These are phyloP conservation scores for Backusella australiensis DNA, from an alignment of 192 early-diverging fungal genomes.

Conservation along the genomic window DNA sequence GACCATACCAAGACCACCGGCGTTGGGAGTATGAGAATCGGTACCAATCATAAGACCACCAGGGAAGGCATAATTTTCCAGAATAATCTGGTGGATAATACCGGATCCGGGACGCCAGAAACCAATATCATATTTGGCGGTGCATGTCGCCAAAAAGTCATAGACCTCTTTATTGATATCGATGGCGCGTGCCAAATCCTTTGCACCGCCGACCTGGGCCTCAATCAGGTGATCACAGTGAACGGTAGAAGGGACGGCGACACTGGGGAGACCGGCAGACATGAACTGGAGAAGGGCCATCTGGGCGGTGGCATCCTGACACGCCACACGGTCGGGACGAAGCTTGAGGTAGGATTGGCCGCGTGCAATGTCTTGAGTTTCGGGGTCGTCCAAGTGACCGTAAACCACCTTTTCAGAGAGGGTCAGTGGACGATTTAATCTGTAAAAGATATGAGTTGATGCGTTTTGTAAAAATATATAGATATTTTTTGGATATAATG, in stretches of 20 bases:
- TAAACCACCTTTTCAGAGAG: slow-evolving; percentile 98
- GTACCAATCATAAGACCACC: slow-evolving; percentile 97
- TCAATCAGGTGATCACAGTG: slow-evolving; percentile 99
- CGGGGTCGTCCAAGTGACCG: slow-evolving; percentile 94
- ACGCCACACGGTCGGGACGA: slow-evolving; percentile 97
- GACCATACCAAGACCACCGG: slow-evolving; percentile 94
- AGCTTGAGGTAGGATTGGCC: slow-evolving; percentile 92
- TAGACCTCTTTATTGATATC: slow-evolving; percentile 94
- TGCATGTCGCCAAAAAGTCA: slow-evolving; percentile 79
- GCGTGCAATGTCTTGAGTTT: slow-evolving; percentile 91
- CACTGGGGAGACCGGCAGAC: slow-evolving; percentile 83
- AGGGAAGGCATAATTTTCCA: slow-evolving; percentile 98
- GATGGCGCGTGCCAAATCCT: slow-evolving; percentile 80
- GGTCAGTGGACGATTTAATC: slow-evolving; percentile 87
- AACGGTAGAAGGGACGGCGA: slow-evolving; percentile 89
- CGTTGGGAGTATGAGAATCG: slow-evolving; percentile 98
- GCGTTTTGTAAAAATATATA: no score
- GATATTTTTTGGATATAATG: no score
- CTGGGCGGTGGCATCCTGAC: slow-evolving; percentile 98
- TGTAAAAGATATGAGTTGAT: slow-evolving; percentile 21
- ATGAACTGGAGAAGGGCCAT: slow-evolving; percentile 98
- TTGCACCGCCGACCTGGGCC: slow-evolving; percentile 78
- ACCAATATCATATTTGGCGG: slow-evolving; percentile 89
- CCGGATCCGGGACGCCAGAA: slow-evolving; percentile 97
- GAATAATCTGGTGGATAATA: slow-evolving; percentile 95